Evolutionary conservation across 306 rosid genomes (phyloP), one percentile per base, ranked within the genome.

Genomic region (Trichosanthes truncata): DNA sequence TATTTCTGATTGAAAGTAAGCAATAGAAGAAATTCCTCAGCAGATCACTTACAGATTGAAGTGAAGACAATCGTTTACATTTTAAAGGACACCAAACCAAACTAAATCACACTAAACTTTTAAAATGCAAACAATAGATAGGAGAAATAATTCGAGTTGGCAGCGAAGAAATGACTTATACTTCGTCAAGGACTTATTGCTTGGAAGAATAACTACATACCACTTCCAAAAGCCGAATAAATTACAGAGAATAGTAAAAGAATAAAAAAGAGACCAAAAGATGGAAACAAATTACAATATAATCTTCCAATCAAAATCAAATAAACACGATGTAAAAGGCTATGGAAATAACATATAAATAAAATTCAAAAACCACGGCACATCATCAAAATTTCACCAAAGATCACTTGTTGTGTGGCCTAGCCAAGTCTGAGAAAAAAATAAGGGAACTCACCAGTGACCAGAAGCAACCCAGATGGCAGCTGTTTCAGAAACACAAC

Each of bases 401-500:
- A 14, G 6, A 33, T 17, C 12, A 17, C 20, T 13, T 6, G 23
- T 52, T 2, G 45, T 15, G 33, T 5, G 45, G 43, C 72, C 1
- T 26, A 1, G 40, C 18, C 20, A 51, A 49, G 5, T 36, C 46
- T 15, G 73, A 35, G 9, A 48, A 9, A n/a, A 13, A 20, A 21
- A 73, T 36, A 57, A 33, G 31, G 20, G 10, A 23, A 65, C 86
- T 83, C 76, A 90, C 96, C 96, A 53, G 96, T 83, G 20, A 89
- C 91, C 72, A 91, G 87, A 81, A 91, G 93, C 86, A 91, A 84
- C 8, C 96, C 96, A 57, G 96, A 91, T 11, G 92, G 81, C 31
- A 91, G 89, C 87, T 91, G 96, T 83, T 91, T 91, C 85, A 91
- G 66, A 80, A 89, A 91, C 59, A 89, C 93, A 1, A 87, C 96